Percentiles rank a stretch among this genome's conserved stretches.
Evolutionary conservation across 2,329 filamentous ascomycete genomes (phyloP).

Genomic region (Neoarthrinium moseri): DNA sequence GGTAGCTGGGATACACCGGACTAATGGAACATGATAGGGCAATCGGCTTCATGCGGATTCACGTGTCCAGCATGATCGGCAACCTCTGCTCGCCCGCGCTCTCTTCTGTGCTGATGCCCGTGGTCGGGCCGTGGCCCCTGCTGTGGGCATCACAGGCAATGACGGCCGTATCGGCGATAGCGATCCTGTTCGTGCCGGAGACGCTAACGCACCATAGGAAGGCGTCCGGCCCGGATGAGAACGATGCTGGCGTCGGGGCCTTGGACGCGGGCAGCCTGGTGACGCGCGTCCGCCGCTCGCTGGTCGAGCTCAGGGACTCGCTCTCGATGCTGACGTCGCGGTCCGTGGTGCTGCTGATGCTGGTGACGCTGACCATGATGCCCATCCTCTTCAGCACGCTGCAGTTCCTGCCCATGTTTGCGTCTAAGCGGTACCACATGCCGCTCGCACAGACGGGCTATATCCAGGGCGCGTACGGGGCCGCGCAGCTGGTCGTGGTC

Average conservation of each 20-base stretch:
- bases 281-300: slow-evolving; percentile 13
- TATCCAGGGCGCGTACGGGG: slow-evolving; percentile 27
- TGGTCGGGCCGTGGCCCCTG: slow-evolving; percentile 24
- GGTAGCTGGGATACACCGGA: too few relatives aligned
- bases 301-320: slow-evolving; percentile 21
- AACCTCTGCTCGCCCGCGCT: slow-evolving; percentile 23
- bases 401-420: slow-evolving; percentile 26
- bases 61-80: slow-evolving; percentile 51
- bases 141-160: slow-evolving; percentile 18
- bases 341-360: slow-evolving; percentile 23
- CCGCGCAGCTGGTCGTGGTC: slow-evolving; percentile 21
- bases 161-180: slow-evolving; percentile 12
- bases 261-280: neutral
- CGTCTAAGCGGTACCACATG: slow-evolving; percentile 28
- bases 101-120: slow-evolving; percentile 25
- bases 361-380: slow-evolving; percentile 14
- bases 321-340: slow-evolving; percentile 22
- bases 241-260: slow-evolving; percentile 1
- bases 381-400: slow-evolving; percentile 18
- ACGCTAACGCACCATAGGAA: slow-evolving; percentile 22
- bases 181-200: slow-evolving; percentile 26
- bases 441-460: slow-evolving; percentile 28
- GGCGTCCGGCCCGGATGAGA: neutral
- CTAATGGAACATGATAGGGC: slow-evolving; percentile 23
- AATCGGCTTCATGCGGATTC: slow-evolving; percentile 46